Conservation (phyloP, 2,329 filamentous ascomycete species). For the Colletotrichum sp. region DNA sequence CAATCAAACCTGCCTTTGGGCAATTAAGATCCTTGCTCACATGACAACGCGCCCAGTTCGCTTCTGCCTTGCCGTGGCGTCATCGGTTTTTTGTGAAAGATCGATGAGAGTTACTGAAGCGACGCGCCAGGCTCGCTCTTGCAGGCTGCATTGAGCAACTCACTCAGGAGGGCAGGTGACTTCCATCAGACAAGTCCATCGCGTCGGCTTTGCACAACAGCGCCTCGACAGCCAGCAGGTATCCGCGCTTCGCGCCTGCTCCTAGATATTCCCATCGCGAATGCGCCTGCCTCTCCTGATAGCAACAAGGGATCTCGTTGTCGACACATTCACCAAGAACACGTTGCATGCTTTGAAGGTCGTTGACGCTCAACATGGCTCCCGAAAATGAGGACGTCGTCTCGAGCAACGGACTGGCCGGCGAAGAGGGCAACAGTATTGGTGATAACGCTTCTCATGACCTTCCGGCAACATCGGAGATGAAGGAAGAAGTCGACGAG, state of each 20-base stretch:
- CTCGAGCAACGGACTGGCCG: neutral
- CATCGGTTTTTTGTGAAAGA: neutral
- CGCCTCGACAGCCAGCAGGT: neutral
- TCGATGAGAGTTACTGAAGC: neutral
- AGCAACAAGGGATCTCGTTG: neutral
- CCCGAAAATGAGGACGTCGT: neutral
- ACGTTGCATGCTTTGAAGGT: neutral
- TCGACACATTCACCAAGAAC: neutral
- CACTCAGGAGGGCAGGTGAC: neutral
- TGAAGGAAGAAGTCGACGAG: neutral
- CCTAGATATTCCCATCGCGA: neutral
- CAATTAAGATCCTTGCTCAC: slow-evolving; percentile 17
- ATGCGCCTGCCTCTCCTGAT: neutral
- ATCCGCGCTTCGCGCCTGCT: neutral
- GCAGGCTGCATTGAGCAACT: neutral
- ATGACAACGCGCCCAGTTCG: slow-evolving; percentile 11
- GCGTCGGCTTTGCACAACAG: neutral
- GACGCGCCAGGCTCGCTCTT: neutral
- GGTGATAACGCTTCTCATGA: neutral
- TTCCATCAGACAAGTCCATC: neutral
- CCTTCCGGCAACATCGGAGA: neutral
- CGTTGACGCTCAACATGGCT: neutral
- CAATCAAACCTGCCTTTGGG: neutral
- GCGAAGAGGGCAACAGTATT: neutral
- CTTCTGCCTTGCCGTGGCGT: slow-evolving; percentile 16